These are phyloP conservation scores for Austroboletus olivaceoglutinosus DNA, from an alignment of 1,284 basidiomycete genomes.

Conservation along the genomic window DNA sequence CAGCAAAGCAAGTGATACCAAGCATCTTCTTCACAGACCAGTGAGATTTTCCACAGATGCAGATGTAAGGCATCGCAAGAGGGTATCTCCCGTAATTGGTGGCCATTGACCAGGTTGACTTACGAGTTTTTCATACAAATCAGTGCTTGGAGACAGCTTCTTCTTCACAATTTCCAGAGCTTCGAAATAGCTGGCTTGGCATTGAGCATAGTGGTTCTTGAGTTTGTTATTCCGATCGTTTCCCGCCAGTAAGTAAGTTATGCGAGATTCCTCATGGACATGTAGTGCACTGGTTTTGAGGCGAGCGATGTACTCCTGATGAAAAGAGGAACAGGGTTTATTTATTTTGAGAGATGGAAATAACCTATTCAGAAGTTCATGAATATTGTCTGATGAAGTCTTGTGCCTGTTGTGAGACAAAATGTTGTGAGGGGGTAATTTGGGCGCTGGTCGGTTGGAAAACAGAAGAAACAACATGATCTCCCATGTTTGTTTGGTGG, in stretches of 20 bases:
- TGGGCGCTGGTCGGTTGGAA: neutral
- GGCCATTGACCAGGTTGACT: slow-evolving; percentile 17
- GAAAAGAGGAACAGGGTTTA: neutral
- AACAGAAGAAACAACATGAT: too few species aligned
- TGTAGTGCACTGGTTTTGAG: neutral
- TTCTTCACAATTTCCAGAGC: neutral
- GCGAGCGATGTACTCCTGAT: neutral
- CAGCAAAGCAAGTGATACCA: slow-evolving; percentile 29
- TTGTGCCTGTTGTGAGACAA: neutral
- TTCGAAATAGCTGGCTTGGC: neutral
- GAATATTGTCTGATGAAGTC: neutral
- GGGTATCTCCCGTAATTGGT: slow-evolving; percentile 19
- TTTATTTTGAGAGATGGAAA: neutral
- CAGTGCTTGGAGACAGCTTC: neutral
- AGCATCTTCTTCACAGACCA: slow-evolving; percentile 23
- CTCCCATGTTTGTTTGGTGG: neutral
- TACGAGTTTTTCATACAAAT: neutral
- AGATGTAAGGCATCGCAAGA: slow-evolving; percentile 26
- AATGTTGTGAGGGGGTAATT: neutral
- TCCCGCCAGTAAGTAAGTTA: neutral
- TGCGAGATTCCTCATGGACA: neutral
- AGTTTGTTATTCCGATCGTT: neutral
- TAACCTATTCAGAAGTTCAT: neutral
- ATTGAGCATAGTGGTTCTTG: neutral
- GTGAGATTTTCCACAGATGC: slow-evolving; percentile 1